Conservation (phyloP, 2,329 filamentous ascomycete genomes). For the Epichloe gansuensis region DNA sequence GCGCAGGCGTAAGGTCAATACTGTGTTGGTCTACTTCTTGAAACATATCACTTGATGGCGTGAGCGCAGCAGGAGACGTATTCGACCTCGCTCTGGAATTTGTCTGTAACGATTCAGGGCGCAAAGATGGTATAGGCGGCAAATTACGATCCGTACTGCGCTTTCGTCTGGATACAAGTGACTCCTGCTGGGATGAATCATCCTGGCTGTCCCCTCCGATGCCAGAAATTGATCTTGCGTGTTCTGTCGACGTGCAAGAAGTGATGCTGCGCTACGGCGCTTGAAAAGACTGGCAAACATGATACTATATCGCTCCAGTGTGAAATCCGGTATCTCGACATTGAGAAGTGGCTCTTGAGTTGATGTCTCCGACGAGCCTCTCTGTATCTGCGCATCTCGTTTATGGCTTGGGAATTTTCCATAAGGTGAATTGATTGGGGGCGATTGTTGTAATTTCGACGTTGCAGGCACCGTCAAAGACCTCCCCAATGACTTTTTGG, state of each 20-base stretch:
- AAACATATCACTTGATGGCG: constrained; percentile 28
- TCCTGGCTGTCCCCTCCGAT: not conserved
- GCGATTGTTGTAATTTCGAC: not conserved
- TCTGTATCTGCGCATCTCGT: not conserved
- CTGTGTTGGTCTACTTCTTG: constrained; percentile 7
- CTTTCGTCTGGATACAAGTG: not conserved
- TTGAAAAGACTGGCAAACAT: constrained; percentile 77
- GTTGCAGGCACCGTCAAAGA: not conserved
- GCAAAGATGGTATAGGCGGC: constrained; percentile 34
- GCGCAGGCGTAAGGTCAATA: not conserved
- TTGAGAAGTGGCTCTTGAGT: constrained; percentile 39
- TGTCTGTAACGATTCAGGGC: not conserved
- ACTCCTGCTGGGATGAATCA: constrained; percentile 15
- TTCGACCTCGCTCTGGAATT: constrained; percentile 38
- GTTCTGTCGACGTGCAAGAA: constrained; percentile 46
- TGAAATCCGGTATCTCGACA: constrained; percentile 67
- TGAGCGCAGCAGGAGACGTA: constrained; percentile 40
- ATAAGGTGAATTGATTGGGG: not conserved
- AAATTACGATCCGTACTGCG: not conserved
- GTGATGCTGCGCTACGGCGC: constrained; percentile 20
- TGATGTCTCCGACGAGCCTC: not conserved
- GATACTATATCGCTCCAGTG: constrained; percentile 82
- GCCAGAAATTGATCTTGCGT: constrained; percentile 39
- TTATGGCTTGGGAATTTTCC: not conserved
- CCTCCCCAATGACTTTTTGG: not conserved